Evolutionary conservation across 352 stramenopile species (phyloP).

Genomic region (Phytophthora fragariae): DNA sequence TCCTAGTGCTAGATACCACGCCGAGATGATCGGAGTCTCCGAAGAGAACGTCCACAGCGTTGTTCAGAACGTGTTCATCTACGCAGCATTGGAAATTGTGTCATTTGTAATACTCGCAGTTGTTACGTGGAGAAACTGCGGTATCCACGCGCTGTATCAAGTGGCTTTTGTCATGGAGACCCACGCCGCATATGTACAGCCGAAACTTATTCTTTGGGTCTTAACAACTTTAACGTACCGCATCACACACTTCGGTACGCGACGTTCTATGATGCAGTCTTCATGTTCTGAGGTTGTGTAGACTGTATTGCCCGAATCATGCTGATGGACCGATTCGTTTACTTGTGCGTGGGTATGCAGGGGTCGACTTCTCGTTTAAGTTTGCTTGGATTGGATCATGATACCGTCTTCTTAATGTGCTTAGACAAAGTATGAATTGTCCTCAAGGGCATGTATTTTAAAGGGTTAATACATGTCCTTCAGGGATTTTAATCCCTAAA

Average conservation of each 20-base stretch:
- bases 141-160: conserved; percentile 27
- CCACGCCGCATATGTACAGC: conserved; percentile 14
- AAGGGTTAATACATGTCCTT: too few species aligned
- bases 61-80: conserved; percentile 23
- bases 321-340: not conserved
- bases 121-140: conserved; percentile 20
- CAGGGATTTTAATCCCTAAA: too few species aligned
- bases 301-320: not conserved
- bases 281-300: too few species aligned
- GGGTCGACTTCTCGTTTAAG: not conserved
- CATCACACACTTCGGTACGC: conserved; percentile 22
- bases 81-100: conserved; percentile 23
- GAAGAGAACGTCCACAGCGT: not conserved
- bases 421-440: too few species aligned
- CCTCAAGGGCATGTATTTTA: too few species aligned
- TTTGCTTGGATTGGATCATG: not conserved
- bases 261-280: too few species aligned
- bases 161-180: conserved; percentile 39
- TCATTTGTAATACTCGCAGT: conserved; percentile 23
- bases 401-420: not conserved
- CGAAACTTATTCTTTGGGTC: conserved; percentile 27
- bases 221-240: conserved; percentile 16
- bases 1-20: conserved; percentile 39
- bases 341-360: not conserved
- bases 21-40: conserved; percentile 25